Percentiles rank a stretch among this genome's conserved stretches.
These are phyloP conservation scores for Fusarium sublunatum DNA, from an alignment of 2,329 filamentous ascomycete species.

Conservation along the genomic window DNA sequence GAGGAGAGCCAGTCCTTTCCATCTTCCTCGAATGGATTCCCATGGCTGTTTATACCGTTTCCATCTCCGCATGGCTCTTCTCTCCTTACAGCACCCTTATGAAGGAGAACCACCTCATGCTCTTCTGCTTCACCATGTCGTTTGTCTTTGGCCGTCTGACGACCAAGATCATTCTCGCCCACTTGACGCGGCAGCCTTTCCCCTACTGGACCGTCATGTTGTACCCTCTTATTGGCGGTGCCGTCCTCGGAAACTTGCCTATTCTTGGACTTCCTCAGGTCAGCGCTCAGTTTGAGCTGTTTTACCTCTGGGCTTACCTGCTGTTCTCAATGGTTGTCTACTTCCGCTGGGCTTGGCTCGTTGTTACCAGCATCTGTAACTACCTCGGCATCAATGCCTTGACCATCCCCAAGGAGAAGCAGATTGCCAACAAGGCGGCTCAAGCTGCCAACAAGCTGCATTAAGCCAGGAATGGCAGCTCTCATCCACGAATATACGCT, in stretches of 20 bases:
- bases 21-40: slow-evolving; percentile 95
- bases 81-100: slow-evolving; percentile 88
- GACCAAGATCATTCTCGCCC: slow-evolving; percentile 98
- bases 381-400: slow-evolving; percentile 95
- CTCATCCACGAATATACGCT: neutral
- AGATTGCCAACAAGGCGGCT: slow-evolving; percentile 64
- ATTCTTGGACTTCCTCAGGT: slow-evolving; percentile 76
- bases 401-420: slow-evolving; percentile 78
- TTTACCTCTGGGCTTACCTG: slow-evolving; percentile 88
- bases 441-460: slow-evolving; percentile 53
- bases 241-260: slow-evolving; percentile 84
- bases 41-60: slow-evolving; percentile 82
- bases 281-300: slow-evolving; percentile 74
- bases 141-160: slow-evolving; percentile 98
- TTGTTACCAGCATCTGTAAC: slow-evolving; percentile 90
- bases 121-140: slow-evolving; percentile 94
- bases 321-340: slow-evolving; percentile 87
- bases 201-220: slow-evolving; percentile 97
- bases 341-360: slow-evolving; percentile 90
- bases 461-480: slow-evolving; percentile 28
- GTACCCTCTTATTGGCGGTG: slow-evolving; percentile 85
- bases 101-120: slow-evolving; percentile 84
- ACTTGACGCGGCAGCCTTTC: slow-evolving; percentile 92
- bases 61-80: slow-evolving; percentile 85
- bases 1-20: slow-evolving; percentile 79